Base-by-base conservation (phyloP, 2,329 filamentous ascomycete genomes). In the Trichoderma lentiforme region DNA sequence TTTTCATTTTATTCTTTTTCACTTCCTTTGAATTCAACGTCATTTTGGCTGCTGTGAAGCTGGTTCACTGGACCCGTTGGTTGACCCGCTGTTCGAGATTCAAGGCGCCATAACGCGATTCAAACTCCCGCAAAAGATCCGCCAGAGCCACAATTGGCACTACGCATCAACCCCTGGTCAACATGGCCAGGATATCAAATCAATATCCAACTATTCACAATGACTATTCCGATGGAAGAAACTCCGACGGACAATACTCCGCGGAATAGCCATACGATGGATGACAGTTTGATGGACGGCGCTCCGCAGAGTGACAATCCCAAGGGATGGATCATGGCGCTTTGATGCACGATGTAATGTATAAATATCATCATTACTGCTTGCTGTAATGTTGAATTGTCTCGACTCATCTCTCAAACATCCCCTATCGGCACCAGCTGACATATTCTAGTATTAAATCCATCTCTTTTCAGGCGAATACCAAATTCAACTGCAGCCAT, bases 101-200 rank as follows among this genome's bases (percentile, higher is more conserved):
- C n/a, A 12, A 5, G 53, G 15, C 24, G 53, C 14, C 14, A 57
- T 2, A n/a, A 57, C 8, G 21, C 39, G 26, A 51, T 32, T 6
- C 62, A 34, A 65, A 28, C 26, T 30, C 6, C 62, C 62, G 62
- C 62, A 65, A 65, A 64, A 65, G 39, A 34, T 65, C 62, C 62
- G 39, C 62, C 26, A 6, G 12, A 21, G 12, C n/a, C 32, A 21
- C 3, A 47, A 47, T 14, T 1, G 57, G 28, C 18, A 47, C 18
- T 21, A 47, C 18, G 8, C 4, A 21, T 21, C 18, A 15, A 3
- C 43, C 0, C 18, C 18, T 14, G 51, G 21, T 21, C 28, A 3
- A 32, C 26, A 32, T 21, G 26, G 6, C 28, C n/a, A 32, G 18
- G n/a, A 51, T 3, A 53, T 53, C 47, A 53, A 24, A 53, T 24